These are phyloP conservation scores for Rhizopogon vinicolor DNA, from an alignment of 768 basidiomycete genomes.

Conservation along the genomic window DNA sequence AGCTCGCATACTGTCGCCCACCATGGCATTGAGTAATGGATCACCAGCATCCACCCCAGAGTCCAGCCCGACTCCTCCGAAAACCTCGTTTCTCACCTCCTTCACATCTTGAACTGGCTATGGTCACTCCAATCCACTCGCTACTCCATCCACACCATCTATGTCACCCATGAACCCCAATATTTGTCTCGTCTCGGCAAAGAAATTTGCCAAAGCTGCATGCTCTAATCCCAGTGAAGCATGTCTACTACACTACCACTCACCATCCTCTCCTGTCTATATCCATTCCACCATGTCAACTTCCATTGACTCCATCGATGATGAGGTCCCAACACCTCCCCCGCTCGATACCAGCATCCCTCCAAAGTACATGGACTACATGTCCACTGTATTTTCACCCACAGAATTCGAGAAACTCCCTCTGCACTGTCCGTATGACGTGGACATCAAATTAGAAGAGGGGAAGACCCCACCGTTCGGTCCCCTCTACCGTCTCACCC, in stretches of 20 bases:
- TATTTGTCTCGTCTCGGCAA: background rate
- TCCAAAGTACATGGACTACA: background rate
- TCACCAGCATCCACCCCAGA: background rate
- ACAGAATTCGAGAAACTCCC: slow-evolving; percentile 26
- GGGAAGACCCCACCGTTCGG: slow-evolving; percentile 20
- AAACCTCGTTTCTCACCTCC: background rate
- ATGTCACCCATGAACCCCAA: background rate
- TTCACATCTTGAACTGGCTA: background rate
- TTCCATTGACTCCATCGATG: background rate
- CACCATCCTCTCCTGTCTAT: background rate
- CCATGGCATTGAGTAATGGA: background rate
- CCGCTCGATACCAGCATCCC: background rate
- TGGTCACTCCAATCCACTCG: background rate
- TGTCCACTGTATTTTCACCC: slow-evolving; percentile 18
- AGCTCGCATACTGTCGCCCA: background rate
- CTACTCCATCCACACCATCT: background rate
- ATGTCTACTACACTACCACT: background rate
- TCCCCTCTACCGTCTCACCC: slow-evolving; percentile 32
- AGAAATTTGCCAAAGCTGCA: background rate
- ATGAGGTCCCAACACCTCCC: background rate
- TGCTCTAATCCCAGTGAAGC: background rate
- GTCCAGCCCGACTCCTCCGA: background rate
- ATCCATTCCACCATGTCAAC: background rate
- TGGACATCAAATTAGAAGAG: slow-evolving; percentile 28
- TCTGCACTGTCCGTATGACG: slow-evolving; percentile 26